phyloP scores from a whole-genome alignment of 2,329 filamentous ascomycete genomes.

The Plectosphaerella plurivora region DNA sequence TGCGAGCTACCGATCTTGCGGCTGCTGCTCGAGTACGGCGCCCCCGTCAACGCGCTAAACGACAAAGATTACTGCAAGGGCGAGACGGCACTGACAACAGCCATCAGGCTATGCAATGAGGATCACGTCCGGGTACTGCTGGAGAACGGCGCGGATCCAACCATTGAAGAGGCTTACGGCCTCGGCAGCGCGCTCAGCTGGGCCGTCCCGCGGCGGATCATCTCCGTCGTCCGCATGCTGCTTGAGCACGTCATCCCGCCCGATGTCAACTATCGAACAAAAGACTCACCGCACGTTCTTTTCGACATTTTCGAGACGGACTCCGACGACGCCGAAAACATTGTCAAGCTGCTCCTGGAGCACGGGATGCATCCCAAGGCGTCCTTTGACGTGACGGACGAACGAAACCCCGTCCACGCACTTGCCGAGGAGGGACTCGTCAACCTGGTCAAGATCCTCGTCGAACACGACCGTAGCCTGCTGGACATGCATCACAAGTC shows the following conservation, averaged over 20 bases:
- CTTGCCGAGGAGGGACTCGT: slow-evolving; percentile 11
- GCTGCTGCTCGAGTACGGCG: slow-evolving; percentile 7
- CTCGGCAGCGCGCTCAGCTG: slow-evolving; percentile 8
- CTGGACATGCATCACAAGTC: slow-evolving; percentile 11
- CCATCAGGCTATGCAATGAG: slow-evolving; percentile 3
- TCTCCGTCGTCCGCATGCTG: slow-evolving; percentile 9
- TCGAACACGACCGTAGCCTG: slow-evolving; percentile 14
- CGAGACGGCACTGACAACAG: slow-evolving; percentile 6
- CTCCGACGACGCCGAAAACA: slow-evolving; percentile 2
- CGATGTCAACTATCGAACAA: slow-evolving; percentile 9
- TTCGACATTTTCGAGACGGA: slow-evolving; percentile 4
- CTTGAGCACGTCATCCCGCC: slow-evolving; percentile 12
- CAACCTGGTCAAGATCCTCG: slow-evolving; percentile 11
- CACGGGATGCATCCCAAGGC: slow-evolving; percentile 13
- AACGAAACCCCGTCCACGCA: slow-evolving; percentile 11
- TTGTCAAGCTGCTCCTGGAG: slow-evolving; percentile 12
- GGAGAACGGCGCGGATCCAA: slow-evolving; percentile 16
- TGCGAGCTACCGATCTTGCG: neutral
- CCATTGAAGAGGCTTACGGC: slow-evolving; percentile 14
- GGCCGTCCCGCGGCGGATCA: slow-evolving; percentile 6
- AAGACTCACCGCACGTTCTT: slow-evolving; percentile 6
- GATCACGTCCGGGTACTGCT: slow-evolving; percentile 15
- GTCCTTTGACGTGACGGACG: slow-evolving; percentile 1
- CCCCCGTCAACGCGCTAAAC: slow-evolving; percentile 7
- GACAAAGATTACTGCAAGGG: neutral